These are phyloP conservation scores for Penicillium pancosmium DNA, from an alignment of 495 filamentous ascomycete genomes.

Conservation along the genomic window DNA sequence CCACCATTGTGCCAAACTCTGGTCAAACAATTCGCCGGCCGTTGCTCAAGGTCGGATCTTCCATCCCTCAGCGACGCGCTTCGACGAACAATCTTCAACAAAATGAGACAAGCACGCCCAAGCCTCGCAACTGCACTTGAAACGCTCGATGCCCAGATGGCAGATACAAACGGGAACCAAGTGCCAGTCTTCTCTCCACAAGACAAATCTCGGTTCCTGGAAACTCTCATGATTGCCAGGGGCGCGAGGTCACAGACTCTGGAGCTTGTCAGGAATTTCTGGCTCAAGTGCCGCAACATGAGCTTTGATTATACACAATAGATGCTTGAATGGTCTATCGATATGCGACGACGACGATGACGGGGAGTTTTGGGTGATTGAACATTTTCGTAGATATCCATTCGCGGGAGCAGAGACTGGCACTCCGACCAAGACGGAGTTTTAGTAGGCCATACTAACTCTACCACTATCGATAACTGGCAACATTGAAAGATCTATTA, in stretches of 20 bases:
- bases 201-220: slow-evolving; percentile 41
- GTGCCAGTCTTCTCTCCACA: slow-evolving; percentile 28
- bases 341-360: slow-evolving; percentile 5
- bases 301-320: slow-evolving; percentile 61
- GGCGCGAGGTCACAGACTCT: slow-evolving; percentile 59
- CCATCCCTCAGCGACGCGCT: slow-evolving; percentile 76
- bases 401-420: slow-evolving; percentile 13
- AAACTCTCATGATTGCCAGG: slow-evolving; percentile 54
- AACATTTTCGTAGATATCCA: slow-evolving; percentile 19
- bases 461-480: no score
- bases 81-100: slow-evolving; percentile 69
- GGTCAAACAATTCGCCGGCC: slow-evolving; percentile 71
- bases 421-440: not conserved
- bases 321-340: not conserved
- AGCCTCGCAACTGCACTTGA: slow-evolving; percentile 62
- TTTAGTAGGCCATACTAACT: not conserved
- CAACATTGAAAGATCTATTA: no score
- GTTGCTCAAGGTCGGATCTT: slow-evolving; percentile 75
- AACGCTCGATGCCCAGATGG: slow-evolving; percentile 42
- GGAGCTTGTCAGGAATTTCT: slow-evolving; percentile 66
- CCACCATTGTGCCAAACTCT: slow-evolving; percentile 62
- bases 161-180: slow-evolving; percentile 35
- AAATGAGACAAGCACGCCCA: slow-evolving; percentile 64
- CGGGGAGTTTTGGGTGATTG: slow-evolving; percentile 14
- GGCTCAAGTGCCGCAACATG: slow-evolving; percentile 70